Evolutionary conservation across 2,329 filamentous ascomycete genomes (phyloP), one percentile per base, ranked within the genome.

Genomic region (Pestalotiopsis sp.): DNA sequence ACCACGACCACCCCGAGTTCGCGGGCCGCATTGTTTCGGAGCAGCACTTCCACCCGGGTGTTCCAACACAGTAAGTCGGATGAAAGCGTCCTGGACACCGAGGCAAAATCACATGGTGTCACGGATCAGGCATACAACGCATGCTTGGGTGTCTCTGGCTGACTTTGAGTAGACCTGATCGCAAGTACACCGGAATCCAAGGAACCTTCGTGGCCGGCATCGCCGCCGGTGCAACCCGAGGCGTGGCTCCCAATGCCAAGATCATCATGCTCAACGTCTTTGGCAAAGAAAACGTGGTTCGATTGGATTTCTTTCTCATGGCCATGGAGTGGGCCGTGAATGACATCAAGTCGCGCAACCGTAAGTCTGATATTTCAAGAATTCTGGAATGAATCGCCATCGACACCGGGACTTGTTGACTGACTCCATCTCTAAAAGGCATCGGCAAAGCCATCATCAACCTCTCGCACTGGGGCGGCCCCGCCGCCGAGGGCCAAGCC

Each of bases 261-360:
- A 67, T 85, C 66, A 76, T 86, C 66, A 78, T 78, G n/a, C 81
- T 86, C 72, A 85, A 85, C 74, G 81, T 85, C 73, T 75, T 78
- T 79, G n/a, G 72, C 68, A 25, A 74, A 81, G 63, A 77, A 13
- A 12, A 25, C 25, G 4, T 31, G 5, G 45, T n/a, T 9, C 11
- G 13, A 14, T 20, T 36, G 14, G 23, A 23, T 14, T 9, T n/a
- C 3, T 20, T 57, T n/a, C 23, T 83, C 64, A 68, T 69, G 6
- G 81, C 80, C 17, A 75, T 82, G 70, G 70, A 78, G 60, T 79
- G 67, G 62, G 68, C 66, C 14, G 31, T 68, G 14, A 71, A 70
- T 60, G 58, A 73, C 60, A 56, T 63, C 52, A 25, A 66, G 66
- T 5, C 64, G 68, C 56, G 67, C 58, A 67, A 66, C 20, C 65